These are phyloP conservation scores for Thymus mandschuricus DNA, from an alignment of 257 asterid genomes.

Conservation along the genomic window DNA sequence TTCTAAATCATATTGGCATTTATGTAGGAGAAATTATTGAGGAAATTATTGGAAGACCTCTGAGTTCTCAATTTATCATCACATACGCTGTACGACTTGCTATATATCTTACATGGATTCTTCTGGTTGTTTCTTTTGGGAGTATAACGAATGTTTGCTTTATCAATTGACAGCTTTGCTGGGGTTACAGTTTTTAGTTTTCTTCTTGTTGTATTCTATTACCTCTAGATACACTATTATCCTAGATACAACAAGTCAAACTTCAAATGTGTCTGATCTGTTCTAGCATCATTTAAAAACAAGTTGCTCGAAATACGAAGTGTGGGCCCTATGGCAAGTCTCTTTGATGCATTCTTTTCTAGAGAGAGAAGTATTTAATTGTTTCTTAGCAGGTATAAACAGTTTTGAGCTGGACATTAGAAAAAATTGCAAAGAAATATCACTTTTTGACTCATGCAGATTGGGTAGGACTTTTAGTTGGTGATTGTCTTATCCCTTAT, in stretches of 20 bases:
- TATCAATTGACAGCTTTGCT: slow-evolving; percentile 4
- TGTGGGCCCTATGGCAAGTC: not conserved
- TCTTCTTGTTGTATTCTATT: not conserved
- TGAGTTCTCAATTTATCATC: not conserved
- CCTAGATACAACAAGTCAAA: not conserved
- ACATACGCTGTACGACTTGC: slow-evolving; percentile 2
- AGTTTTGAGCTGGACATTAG: not conserved
- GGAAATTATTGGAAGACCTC: slow-evolving; percentile 17
- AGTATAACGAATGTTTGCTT: not conserved
- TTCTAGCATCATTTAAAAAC: slow-evolving; percentile 11
- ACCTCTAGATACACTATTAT: not conserved
- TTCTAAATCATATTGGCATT: not conserved
- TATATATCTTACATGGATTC: not conserved
- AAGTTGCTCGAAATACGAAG: not conserved
- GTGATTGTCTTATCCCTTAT: slow-evolving; percentile 4
- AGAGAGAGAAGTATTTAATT: not conserved
- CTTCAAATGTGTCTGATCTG: not conserved
- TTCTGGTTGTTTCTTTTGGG: slow-evolving; percentile 1
- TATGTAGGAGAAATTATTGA: slow-evolving; percentile 1
- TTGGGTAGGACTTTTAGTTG: slow-evolving; percentile 6
- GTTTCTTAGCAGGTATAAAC: slow-evolving; percentile 5
- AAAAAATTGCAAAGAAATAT: not conserved
- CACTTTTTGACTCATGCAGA: slow-evolving; percentile 17
- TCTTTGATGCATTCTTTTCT: not conserved
- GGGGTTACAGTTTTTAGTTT: not conserved